Percentiles rank a stretch among this genome's conserved stretches.
Conservation (phyloP, 176 grass and related monocot genomes). For the Carex kokanica region DNA sequence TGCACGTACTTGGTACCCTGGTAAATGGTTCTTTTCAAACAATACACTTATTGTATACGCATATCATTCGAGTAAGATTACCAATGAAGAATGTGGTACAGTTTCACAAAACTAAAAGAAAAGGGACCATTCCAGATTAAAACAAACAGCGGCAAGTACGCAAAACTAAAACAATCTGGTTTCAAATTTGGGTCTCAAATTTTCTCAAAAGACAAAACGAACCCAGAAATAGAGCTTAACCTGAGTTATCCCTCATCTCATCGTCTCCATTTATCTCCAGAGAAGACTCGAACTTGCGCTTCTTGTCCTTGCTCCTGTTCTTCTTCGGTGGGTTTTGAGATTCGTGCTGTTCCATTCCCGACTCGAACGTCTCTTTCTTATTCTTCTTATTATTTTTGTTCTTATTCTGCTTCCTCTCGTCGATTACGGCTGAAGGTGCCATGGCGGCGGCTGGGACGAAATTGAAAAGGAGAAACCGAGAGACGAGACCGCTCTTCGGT, state of each 20-base stretch:
- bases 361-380: not conserved
- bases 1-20: not conserved
- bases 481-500: not conserved
- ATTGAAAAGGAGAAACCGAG: not conserved
- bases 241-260: not conserved
- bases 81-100: not conserved
- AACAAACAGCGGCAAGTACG: not conserved
- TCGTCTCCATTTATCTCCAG: constrained; percentile 31
- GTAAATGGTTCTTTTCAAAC: not conserved
- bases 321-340: not conserved
- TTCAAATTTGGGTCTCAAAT: not conserved
- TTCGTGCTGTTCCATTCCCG: not conserved
- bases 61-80: not conserved
- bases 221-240: not conserved
- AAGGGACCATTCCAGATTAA: not conserved
- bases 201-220: not conserved
- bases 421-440: constrained; percentile 32
- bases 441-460: constrained; percentile 27
- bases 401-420: constrained; percentile 30
- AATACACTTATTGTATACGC: too few relatives aligned
- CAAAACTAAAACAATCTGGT: not conserved
- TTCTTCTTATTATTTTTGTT: constrained; percentile 20
- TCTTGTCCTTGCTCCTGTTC: constrained; percentile 27
- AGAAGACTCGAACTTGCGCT: constrained; percentile 38
- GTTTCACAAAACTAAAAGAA: not conserved